A percentile compares a stretch with the other conserved stretches of the same genome.
phyloP scores from a whole-genome alignment of 140 eudicot genomes.

The Stevia rebaudiana region DNA sequence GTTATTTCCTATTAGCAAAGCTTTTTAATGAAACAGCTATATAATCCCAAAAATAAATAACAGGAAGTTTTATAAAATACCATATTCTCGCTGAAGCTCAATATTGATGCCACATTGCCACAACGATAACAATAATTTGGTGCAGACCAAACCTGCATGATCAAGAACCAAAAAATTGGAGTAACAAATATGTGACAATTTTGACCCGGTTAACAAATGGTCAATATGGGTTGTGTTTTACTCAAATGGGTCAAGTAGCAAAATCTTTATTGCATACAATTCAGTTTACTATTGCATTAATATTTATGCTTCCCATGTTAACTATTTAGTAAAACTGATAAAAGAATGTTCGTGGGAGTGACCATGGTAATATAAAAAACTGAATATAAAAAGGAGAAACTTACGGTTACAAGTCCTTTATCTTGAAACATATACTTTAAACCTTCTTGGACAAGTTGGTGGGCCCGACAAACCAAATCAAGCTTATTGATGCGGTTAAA shows the following conservation, averaged over 20 bases:
- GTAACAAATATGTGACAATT: neutral
- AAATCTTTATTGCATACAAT: neutral
- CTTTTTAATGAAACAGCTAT: neutral
- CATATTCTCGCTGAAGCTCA: slow-evolving; percentile 96
- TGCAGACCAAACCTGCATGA: slow-evolving; percentile 94
- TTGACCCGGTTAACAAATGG: neutral
- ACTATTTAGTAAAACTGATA: no score
- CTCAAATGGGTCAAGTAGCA: neutral
- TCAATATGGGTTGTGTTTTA: neutral
- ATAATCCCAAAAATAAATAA: neutral
- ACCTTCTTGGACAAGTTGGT: slow-evolving; percentile 99
- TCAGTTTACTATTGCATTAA: neutral
- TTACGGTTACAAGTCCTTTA: slow-evolving; percentile 97
- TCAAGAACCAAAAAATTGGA: slow-evolving; percentile 4
- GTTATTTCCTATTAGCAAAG: neutral
- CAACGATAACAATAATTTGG: slow-evolving; percentile 98
- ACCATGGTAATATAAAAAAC: neutral
- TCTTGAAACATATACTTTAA: slow-evolving; percentile 98
- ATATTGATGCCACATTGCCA: slow-evolving; percentile 96
- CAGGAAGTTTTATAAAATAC: slow-evolving; percentile 30
- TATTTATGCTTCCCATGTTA: neutral
- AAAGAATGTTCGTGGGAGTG: neutral
- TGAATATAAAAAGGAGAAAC: slow-evolving; percentile 29
- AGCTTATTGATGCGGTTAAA: slow-evolving; percentile 94
- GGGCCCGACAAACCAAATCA: slow-evolving; percentile 98